Evolutionary conservation across 2,329 filamentous ascomycete genomes (phyloP).

Genomic region (Fusarium protoensiforme): DNA sequence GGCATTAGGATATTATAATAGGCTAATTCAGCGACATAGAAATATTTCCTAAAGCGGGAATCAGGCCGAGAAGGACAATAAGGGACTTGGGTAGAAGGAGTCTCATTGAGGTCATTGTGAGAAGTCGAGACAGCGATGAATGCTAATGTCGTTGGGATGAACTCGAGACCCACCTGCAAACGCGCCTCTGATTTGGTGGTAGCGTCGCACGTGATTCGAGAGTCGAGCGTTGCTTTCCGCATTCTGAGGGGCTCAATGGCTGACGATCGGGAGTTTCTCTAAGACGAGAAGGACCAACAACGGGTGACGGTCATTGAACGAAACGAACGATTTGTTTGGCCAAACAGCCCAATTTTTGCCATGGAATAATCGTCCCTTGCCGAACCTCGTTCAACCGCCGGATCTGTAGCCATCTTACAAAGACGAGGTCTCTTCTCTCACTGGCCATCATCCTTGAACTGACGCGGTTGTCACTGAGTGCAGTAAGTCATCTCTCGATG

Average conservation of each 20-base stretch:
- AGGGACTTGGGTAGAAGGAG: background rate
- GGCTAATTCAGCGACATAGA: background rate
- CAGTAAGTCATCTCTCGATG: constrained; percentile 8
- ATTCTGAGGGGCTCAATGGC: constrained; percentile 44
- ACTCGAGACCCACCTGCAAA: constrained; percentile 32
- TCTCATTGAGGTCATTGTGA: constrained; percentile 27
- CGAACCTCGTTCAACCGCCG: constrained; percentile 20
- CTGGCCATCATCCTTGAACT: constrained; percentile 21
- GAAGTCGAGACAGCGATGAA: background rate
- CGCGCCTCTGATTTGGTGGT: constrained; percentile 36
- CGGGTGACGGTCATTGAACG: constrained; percentile 31
- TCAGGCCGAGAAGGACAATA: background rate
- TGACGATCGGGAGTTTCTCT: constrained; percentile 41
- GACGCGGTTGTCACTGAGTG: constrained; percentile 14
- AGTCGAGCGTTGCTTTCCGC: constrained; percentile 37
- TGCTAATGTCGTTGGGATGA: constrained; percentile 29
- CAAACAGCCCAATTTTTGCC: constrained; percentile 8
- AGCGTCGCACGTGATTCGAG: constrained; percentile 38
- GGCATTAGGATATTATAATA: background rate
- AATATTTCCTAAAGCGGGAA: background rate
- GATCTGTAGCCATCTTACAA: constrained; percentile 17
- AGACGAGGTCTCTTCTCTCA: constrained; percentile 24
- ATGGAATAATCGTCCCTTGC: constrained; percentile 29
- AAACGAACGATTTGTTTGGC: constrained; percentile 16
- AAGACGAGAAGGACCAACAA: constrained; percentile 26